phyloP scores from a whole-genome alignment of 2,329 filamentous ascomycete species.

The Pseudofabraea citricarpa region DNA sequence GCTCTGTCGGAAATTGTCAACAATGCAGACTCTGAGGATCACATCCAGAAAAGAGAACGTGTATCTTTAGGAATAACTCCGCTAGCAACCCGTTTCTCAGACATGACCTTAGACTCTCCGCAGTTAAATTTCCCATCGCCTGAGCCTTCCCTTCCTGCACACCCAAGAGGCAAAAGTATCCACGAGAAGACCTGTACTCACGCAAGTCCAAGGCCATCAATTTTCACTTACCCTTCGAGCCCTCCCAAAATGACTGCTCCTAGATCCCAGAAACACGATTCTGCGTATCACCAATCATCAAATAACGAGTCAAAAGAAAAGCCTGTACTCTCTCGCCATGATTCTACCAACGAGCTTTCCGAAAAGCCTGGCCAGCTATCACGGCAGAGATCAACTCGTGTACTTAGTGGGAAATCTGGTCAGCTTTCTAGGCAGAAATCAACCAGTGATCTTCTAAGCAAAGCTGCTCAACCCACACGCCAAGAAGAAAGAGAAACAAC shows the following conservation, averaged over 20 bases:
- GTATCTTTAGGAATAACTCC: slow-evolving; percentile 5
- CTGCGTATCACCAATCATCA: neutral
- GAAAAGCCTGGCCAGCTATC: slow-evolving; percentile 9
- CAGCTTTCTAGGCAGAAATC: neutral
- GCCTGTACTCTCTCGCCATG: neutral
- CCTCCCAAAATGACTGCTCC: slow-evolving; percentile 19
- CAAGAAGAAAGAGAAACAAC: no score
- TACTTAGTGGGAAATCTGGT: slow-evolving; percentile 2
- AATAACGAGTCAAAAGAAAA: neutral
- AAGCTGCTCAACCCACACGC: neutral
- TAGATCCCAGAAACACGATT: slow-evolving; percentile 14
- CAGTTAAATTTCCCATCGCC: slow-evolving; percentile 12
- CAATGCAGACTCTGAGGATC: slow-evolving; percentile 11
- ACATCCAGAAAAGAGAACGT: neutral
- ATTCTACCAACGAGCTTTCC: neutral
- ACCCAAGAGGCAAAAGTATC: slow-evolving; percentile 8
- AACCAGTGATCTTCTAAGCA: neutral
- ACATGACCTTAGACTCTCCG: slow-evolving; percentile 13
- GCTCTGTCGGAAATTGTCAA: slow-evolving; percentile 25
- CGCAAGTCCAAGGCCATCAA: slow-evolving; percentile 21
- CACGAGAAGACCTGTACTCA: slow-evolving; percentile 15
- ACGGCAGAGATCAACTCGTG: slow-evolving; percentile 11
- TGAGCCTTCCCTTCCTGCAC: slow-evolving; percentile 11
- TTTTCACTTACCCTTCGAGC: slow-evolving; percentile 24
- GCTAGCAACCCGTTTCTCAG: slow-evolving; percentile 13